phyloP scores from a whole-genome alignment of 768 basidiomycete genomes.

The Podaxis mareebaensis region DNA sequence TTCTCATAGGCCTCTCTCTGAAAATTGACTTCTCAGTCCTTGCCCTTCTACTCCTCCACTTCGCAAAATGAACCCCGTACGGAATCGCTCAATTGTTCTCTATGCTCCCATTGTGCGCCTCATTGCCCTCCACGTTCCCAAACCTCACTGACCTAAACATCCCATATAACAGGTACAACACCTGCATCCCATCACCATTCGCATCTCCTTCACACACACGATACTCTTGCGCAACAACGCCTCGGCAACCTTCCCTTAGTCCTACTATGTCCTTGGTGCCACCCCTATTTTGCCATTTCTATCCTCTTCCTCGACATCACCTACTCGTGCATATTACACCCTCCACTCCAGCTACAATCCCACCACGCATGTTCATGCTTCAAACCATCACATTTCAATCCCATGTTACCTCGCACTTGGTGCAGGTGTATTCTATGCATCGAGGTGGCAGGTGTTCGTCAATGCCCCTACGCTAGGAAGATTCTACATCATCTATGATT shows the following conservation, averaged over 20 bases:
- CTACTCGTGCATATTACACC: constrained; percentile 30
- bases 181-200: constrained; percentile 33
- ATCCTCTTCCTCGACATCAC: constrained; percentile 29
- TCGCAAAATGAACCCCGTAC: constrained; percentile 37
- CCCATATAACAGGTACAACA: constrained; percentile 31
- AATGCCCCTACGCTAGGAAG: constrained; percentile 43
- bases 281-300: constrained; percentile 30
- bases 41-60: constrained; percentile 37
- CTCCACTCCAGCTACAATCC: constrained; percentile 34
- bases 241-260: constrained; percentile 30
- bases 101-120: constrained; percentile 36
- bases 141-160: no score
- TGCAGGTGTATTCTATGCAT: constrained; percentile 36
- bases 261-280: constrained; percentile 39
- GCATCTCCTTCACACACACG: constrained; percentile 30
- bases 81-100: constrained; percentile 36
- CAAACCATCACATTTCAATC: constrained; percentile 38
- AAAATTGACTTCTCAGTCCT: constrained; percentile 33
- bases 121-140: neutral
- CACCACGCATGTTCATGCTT: constrained; percentile 44
- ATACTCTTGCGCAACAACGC: constrained; percentile 16
- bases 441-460: constrained; percentile 36
- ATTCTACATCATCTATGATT: constrained; percentile 43
- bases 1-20: constrained; percentile 32
- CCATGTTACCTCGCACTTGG: constrained; percentile 39